phyloP scores from a whole-genome alignment of 2,329 filamentous ascomycete species.

The Trichoderma asperellum region DNA sequence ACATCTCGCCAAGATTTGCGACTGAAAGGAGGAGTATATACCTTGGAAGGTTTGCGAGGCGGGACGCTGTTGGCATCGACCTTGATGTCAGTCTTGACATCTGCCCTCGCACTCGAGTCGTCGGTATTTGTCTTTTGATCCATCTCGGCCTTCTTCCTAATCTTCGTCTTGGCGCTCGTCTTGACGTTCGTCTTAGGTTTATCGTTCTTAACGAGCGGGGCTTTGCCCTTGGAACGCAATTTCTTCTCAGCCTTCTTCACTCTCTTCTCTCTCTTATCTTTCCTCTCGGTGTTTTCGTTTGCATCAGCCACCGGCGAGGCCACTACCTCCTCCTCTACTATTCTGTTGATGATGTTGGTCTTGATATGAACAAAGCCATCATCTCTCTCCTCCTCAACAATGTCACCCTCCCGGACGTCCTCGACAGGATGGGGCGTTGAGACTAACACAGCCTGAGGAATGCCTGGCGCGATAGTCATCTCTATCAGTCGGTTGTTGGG shows the following conservation, averaged over 20 bases:
- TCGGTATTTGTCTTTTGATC: not conserved
- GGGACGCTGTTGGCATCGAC: constrained; percentile 16
- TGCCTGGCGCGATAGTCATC: constrained; percentile 20
- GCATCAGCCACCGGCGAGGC: not conserved
- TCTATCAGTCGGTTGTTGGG: constrained; percentile 27
- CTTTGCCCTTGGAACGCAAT: constrained; percentile 14
- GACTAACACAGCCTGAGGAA: constrained; percentile 18
- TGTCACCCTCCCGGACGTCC: constrained; percentile 23
- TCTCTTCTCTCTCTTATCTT: constrained; percentile 4
- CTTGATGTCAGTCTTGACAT: constrained; percentile 10
- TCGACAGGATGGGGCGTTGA: constrained; percentile 17
- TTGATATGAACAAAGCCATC: constrained; percentile 25
- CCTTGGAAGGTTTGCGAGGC: constrained; percentile 24
- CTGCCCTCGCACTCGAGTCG: not conserved
- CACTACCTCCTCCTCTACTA: not conserved
- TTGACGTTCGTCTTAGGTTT: not conserved
- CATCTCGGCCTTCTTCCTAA: not conserved
- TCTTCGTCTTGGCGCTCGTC: not conserved
- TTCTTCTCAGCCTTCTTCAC: constrained; percentile 2
- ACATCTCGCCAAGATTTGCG: constrained; percentile 25
- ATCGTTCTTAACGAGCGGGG: not conserved
- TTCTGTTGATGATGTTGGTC: constrained; percentile 16
- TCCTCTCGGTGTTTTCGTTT: constrained; percentile 6
- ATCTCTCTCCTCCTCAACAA: constrained; percentile 24
- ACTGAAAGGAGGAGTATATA: constrained; percentile 20